phyloP scores from a whole-genome alignment of 305 asterid genomes.

The Solanum hybrid region DNA sequence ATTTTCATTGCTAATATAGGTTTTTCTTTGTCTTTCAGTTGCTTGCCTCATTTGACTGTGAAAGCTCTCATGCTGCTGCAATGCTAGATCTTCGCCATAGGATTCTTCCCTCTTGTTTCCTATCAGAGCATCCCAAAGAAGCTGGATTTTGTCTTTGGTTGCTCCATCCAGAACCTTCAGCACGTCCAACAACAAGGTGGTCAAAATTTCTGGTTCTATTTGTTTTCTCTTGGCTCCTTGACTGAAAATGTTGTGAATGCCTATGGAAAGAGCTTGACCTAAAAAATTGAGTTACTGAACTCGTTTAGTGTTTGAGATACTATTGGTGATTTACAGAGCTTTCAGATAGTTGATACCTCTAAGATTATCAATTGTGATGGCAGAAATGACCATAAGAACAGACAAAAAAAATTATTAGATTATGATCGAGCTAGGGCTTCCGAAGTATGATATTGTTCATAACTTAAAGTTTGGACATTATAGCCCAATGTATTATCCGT shows the following conservation, averaged over 20 bases:
- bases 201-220: neutral
- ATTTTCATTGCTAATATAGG: slow-evolving; percentile 7
- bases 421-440: neutral
- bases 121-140: slow-evolving; percentile 79
- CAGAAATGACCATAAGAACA: neutral
- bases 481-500: neutral
- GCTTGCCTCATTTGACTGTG: slow-evolving; percentile 66
- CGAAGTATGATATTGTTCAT: neutral
- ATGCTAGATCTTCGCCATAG: slow-evolving; percentile 79
- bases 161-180: slow-evolving; percentile 90
- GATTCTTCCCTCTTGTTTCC: slow-evolving; percentile 88
- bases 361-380: neutral
- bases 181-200: slow-evolving; percentile 75
- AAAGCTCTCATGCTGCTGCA: slow-evolving; percentile 78
- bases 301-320: neutral
- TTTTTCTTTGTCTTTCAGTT: slow-evolving; percentile 51
- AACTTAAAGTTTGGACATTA: neutral
- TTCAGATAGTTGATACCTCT: neutral
- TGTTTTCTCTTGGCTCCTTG: neutral
- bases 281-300: neutral
- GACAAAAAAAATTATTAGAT: neutral
- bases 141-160: slow-evolving; percentile 97
- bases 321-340: neutral
- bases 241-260: neutral
- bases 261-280: neutral